Evolutionary conservation across 495 filamentous ascomycete genomes (phyloP).

Genomic region (Hapsidospora chrysogenum): DNA sequence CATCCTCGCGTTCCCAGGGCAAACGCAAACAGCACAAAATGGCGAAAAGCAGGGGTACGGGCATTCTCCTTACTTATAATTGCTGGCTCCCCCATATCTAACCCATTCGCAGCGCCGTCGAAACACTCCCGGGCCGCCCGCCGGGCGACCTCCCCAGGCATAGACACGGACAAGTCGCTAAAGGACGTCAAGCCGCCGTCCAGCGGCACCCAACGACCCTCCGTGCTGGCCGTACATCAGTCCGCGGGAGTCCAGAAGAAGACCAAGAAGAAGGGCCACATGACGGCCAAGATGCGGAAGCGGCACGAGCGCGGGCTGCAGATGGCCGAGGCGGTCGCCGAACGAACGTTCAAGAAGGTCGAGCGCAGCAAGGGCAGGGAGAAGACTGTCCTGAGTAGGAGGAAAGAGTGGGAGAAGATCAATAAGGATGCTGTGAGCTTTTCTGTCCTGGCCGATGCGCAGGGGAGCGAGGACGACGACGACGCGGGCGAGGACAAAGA

Average conservation of each 20-base stretch:
- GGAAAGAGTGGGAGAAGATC: constrained; percentile 41
- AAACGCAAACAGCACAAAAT: not conserved
- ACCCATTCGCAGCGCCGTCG: constrained; percentile 16
- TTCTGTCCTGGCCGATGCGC: not conserved
- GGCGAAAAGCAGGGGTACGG: constrained; percentile 4
- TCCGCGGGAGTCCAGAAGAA: constrained; percentile 49
- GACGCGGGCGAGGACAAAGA: not conserved
- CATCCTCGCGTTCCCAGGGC: no score
- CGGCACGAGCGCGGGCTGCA: constrained; percentile 59
- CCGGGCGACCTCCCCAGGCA: constrained; percentile 51
- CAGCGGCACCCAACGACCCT: constrained; percentile 32
- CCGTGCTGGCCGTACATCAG: constrained; percentile 43
- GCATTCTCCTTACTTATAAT: no score
- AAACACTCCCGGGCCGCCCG: constrained; percentile 57
- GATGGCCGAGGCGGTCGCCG: constrained; percentile 51
- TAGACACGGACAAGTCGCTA: constrained; percentile 63
- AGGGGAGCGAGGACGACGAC: not conserved
- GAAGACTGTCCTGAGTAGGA: constrained; percentile 38
- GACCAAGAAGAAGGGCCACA: constrained; percentile 38
- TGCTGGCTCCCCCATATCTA: not conserved
- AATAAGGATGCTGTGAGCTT: constrained; percentile 30
- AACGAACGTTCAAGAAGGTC: constrained; percentile 53
- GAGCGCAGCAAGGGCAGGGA: constrained; percentile 44
- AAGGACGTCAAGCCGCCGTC: constrained; percentile 35
- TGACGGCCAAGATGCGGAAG: constrained; percentile 46